Evolutionary conservation across 805 yeast genomes (phyloP), one percentile per base, ranked within the genome.

Genomic region (Millerozyma miso): DNA sequence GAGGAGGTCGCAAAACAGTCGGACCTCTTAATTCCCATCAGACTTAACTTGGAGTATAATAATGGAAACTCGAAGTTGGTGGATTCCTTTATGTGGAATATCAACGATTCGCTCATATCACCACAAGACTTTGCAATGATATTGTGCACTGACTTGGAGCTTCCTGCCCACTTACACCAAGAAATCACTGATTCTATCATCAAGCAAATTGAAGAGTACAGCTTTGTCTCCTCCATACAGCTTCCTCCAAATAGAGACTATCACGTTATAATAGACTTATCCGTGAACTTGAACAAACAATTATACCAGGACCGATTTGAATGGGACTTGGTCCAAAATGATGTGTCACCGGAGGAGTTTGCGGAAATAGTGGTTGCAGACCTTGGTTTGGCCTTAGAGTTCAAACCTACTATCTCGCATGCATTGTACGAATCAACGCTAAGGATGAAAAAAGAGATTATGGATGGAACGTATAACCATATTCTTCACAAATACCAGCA

Each of bases 291-390:
- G 47, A 88, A 89, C 50, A 86, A 86, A 58, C 83, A 82, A 52
- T 74, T 90, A 34, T 89, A 82, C 55, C 96, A 89, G 52, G 99
- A 93, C 63, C 85, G 85, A 59, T 84, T 93, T 50, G 98, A 93
- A 63, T 91, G 98, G 98, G 95, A 93, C 56, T 69, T 93, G 57
- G 31, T 56, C 29, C 73, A 69, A 45, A 60, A 62, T 8, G 67
- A 68, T 4, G 57, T 85, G 17, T 77, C 88, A 1, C 97, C 99
- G 0, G 96, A 89, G 59, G 67, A 67, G 41, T 93, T 93, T 69
- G 96, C 98, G 0, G 76, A 73, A 45, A 75, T 77, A 5, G 88
- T 91, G 2, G 97, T 88, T 3, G 74, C 79, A 33, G 99, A 93
- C 55, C 60, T 93, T 62, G 97, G 97, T 0, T 65, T 93, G 26